phyloP scores from a whole-genome alignment of 208 protist genomes.

The Porcisia hertigi region DNA sequence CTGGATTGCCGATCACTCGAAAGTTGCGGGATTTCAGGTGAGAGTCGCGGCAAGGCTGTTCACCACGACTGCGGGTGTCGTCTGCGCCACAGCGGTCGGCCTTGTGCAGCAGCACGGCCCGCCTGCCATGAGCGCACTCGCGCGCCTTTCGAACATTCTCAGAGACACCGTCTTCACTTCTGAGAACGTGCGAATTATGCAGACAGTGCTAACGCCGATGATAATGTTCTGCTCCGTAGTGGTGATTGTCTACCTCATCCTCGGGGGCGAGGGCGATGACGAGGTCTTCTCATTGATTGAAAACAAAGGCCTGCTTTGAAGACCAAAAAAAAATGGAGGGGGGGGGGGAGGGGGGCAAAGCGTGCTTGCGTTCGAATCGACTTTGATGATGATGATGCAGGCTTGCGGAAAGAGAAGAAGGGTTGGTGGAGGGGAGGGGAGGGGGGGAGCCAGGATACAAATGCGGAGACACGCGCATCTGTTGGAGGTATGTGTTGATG shows the following conservation, averaged over 20 bases:
- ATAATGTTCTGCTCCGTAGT: constrained; percentile 19
- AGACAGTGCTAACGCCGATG: constrained; percentile 34
- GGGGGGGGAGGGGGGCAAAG: too few species aligned
- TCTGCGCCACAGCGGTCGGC: not conserved
- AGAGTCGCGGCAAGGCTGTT: constrained; percentile 6
- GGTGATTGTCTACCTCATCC: constrained; percentile 20
- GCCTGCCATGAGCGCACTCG: constrained; percentile 11
- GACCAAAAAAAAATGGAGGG: not conserved
- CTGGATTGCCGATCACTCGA: constrained; percentile 11
- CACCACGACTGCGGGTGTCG: constrained; percentile 1
- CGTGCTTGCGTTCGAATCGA: not conserved
- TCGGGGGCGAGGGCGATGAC: constrained; percentile 4
- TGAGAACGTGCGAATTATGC: constrained; percentile 34
- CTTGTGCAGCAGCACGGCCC: constrained; percentile 31
- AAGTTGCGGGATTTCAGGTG: constrained; percentile 6
- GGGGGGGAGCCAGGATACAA: not conserved
- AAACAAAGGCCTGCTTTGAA: constrained; percentile 5
- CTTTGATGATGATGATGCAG: not conserved
- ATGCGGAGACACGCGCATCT: not conserved
- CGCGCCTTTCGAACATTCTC: constrained; percentile 9
- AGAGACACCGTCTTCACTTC: constrained; percentile 33
- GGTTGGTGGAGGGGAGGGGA: too few species aligned
- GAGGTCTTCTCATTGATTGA: constrained; percentile 13
- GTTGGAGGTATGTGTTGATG: not conserved
- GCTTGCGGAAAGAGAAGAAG: not conserved